Percentiles rank a stretch among this genome's conserved stretches.
Conservation (phyloP, 129 eudicot genomes). For the Chrysanthemum makinoi region DNA sequence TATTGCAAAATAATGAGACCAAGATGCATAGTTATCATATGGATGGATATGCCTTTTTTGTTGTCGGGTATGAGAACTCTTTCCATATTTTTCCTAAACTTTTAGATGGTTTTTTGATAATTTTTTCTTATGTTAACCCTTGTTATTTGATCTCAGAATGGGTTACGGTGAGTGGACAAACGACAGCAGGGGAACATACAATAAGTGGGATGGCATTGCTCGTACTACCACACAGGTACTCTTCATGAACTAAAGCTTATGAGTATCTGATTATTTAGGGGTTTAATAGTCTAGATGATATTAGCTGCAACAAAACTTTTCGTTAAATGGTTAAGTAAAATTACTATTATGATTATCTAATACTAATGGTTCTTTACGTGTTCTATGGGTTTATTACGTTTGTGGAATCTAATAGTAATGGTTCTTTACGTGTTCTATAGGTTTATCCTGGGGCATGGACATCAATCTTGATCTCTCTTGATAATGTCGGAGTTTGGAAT, state of each 20-base stretch:
- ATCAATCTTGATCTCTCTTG: slow-evolving; percentile 39
- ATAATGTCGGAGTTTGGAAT: slow-evolving; percentile 51
- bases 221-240: slow-evolving; percentile 41
- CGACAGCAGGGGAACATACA: slow-evolving; percentile 41
- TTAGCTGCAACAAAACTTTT: no score
- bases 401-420: no score
- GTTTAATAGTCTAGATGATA: no score
- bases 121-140: slow-evolving; percentile 6
- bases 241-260: not conserved
- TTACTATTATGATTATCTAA: no score
- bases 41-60: slow-evolving; percentile 49
- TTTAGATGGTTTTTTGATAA: not conserved
- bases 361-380: not conserved
- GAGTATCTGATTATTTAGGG: not conserved
- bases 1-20: slow-evolving; percentile 48
- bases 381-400: slow-evolving; percentile 22
- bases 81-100: not conserved
- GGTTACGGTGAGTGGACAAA: slow-evolving; percentile 53
- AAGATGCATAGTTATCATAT: slow-evolving; percentile 50
- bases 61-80: slow-evolving; percentile 43
- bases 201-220: slow-evolving; percentile 57
- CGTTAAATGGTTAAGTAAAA: no score
- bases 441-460: slow-evolving; percentile 44
- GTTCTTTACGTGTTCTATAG: slow-evolving; percentile 13
- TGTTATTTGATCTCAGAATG: slow-evolving; percentile 35